These are phyloP conservation scores for Leccinum arenicola DNA, from an alignment of 768 basidiomycete genomes.

Conservation along the genomic window DNA sequence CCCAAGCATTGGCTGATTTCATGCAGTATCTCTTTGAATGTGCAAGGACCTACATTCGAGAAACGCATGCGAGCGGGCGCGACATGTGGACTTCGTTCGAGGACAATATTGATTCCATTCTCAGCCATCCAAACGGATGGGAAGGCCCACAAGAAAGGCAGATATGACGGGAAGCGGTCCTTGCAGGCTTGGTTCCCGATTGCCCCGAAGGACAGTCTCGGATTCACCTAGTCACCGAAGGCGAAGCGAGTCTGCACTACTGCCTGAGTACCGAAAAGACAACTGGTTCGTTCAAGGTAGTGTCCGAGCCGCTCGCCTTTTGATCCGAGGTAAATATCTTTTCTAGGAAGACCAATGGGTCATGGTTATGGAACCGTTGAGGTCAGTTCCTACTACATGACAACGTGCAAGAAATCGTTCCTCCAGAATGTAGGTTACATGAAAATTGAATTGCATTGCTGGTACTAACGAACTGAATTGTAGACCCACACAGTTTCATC, in stretches of 20 bases:
- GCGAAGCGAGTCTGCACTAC: conserved; percentile 52
- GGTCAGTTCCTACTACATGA: conserved; percentile 50
- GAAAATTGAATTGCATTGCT: background rate
- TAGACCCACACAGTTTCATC: conserved; percentile 23
- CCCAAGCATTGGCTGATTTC: conserved; percentile 49
- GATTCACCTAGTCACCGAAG: conserved; percentile 49
- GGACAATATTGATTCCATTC: conserved; percentile 41
- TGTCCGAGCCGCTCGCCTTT: background rate
- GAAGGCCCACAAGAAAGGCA: conserved; percentile 42
- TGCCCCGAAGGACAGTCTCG: conserved; percentile 35
- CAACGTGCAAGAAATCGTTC: conserved; percentile 48
- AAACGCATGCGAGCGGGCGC: conserved; percentile 42
- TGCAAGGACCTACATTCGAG: conserved; percentile 42
- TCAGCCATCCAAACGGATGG: conserved; percentile 50
- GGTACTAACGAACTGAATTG: conserved; percentile 1
- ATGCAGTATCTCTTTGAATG: conserved; percentile 45
- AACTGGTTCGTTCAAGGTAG: conserved; percentile 28
- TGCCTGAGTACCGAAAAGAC: conserved; percentile 39
- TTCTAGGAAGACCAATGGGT: conserved; percentile 44
- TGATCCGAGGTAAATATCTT: background rate
- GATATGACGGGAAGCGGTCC: conserved; percentile 42
- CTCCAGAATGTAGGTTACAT: conserved; percentile 37
- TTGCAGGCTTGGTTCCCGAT: conserved; percentile 39
- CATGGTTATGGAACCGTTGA: conserved; percentile 62
- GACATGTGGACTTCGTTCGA: conserved; percentile 42